These are phyloP conservation scores for Kuraishia floccosa DNA, from an alignment of 805 yeast genomes.

Conservation along the genomic window DNA sequence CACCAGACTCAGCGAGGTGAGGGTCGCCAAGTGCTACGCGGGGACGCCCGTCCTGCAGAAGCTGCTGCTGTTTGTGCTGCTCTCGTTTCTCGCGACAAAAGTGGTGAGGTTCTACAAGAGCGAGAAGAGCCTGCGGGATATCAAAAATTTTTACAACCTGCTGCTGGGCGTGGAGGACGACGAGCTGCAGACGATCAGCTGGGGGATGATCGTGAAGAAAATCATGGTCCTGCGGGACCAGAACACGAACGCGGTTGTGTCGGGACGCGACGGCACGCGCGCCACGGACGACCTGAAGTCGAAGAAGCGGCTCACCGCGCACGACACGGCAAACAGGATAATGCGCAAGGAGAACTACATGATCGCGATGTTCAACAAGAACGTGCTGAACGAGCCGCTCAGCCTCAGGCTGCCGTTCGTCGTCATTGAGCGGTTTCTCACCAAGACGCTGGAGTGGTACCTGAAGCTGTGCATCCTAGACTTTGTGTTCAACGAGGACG, in stretches of 20 bases:
- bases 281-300: slow-evolving; percentile 48
- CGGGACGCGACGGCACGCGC: slow-evolving; percentile 17
- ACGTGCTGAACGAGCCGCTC: slow-evolving; percentile 56
- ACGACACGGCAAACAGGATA: slow-evolving; percentile 87
- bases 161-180: slow-evolving; percentile 63
- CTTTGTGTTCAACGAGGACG: slow-evolving; percentile 71
- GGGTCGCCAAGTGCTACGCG: slow-evolving; percentile 33
- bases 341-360: slow-evolving; percentile 93
- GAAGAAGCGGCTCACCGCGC: slow-evolving; percentile 75
- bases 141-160: slow-evolving; percentile 65
- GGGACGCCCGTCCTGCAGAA: slow-evolving; percentile 37
- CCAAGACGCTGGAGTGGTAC: slow-evolving; percentile 93
- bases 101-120: slow-evolving; percentile 47
- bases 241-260: slow-evolving; percentile 69
- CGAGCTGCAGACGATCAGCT: slow-evolving; percentile 85
- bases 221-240: slow-evolving; percentile 68
- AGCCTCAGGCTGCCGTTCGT: slow-evolving; percentile 33
- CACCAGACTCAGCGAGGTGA: slow-evolving; percentile 30
- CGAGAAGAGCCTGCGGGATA: slow-evolving; percentile 56
- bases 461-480: slow-evolving; percentile 80
- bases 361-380: slow-evolving; percentile 79
- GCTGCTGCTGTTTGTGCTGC: slow-evolving; percentile 51
- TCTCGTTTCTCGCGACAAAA: slow-evolving; percentile 39
- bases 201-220: slow-evolving; percentile 78
- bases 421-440: slow-evolving; percentile 30